These are phyloP conservation scores for Arthrobotrys musiformis DNA, from an alignment of 2,329 filamentous ascomycete species.

Conservation along the genomic window DNA sequence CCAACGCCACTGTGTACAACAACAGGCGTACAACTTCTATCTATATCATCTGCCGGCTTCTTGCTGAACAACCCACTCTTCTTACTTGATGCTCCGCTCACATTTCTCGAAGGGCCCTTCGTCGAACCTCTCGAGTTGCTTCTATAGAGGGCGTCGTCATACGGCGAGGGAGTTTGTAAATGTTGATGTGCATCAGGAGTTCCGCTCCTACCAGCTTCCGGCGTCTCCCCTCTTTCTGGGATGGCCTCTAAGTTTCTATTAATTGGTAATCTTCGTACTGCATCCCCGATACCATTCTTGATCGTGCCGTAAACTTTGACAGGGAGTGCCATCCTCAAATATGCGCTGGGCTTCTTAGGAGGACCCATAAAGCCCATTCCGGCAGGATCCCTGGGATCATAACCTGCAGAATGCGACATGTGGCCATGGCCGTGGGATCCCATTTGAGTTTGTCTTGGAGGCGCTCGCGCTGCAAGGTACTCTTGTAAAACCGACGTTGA, in stretches of 20 bases:
- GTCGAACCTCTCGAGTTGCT: conserved; percentile 35
- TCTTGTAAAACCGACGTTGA: conserved; percentile 45
- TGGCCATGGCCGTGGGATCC: conserved; percentile 1
- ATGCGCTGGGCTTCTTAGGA: conserved; percentile 27
- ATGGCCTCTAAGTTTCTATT: conserved; percentile 43
- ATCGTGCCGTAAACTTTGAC: conserved; percentile 31
- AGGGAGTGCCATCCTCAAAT: conserved; percentile 35
- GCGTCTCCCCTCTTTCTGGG: conserved; percentile 34
- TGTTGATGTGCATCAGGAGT: conserved; percentile 28
- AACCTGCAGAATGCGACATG: not conserved
- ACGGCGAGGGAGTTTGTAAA: not conserved
- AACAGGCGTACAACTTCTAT: conserved; percentile 42
- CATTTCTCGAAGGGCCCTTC: conserved; percentile 29
- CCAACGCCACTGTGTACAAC: conserved; percentile 38
- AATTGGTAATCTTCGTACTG: conserved; percentile 32
- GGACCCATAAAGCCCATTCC: conserved; percentile 7
- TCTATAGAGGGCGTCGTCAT: conserved; percentile 35
- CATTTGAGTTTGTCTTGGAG: conserved; percentile 35
- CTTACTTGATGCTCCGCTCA: conserved; percentile 38
- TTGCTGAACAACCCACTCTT: conserved; percentile 45
- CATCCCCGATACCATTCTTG: conserved; percentile 38
- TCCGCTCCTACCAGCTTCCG: conserved; percentile 20
- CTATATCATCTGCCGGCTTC: conserved; percentile 31
- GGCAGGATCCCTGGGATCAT: not conserved
- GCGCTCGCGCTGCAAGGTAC: conserved; percentile 34